Evolutionary conservation across 176 grass and related monocot genomes (phyloP), one percentile per base, ranked within the genome.

Genomic region (Lolium perenne): DNA sequence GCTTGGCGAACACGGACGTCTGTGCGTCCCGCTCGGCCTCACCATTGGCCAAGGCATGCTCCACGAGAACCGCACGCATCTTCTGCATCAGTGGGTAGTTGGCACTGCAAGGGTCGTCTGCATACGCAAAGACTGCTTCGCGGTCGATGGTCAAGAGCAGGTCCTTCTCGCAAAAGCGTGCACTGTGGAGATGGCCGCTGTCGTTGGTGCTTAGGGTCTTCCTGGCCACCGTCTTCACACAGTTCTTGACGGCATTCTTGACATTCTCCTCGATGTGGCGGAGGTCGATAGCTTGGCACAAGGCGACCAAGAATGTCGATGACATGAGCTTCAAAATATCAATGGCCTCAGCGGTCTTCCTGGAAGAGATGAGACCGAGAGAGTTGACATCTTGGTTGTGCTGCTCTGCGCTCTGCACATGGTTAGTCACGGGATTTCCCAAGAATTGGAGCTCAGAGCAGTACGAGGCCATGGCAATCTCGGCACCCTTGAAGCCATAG

Each of bases 301-400:
- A 35, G 8, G 91, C 95, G 8, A 98, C 50, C 71, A 98, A 23
- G 82, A 88, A 98, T 70, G 95, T 98, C 9, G 95, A 94, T 0
- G 95, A 97, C 95, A 97, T 97, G 82, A 97, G 90, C 87, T 95
- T 97, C 17, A 98, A 63, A 8, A 98, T 83, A 46, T 95, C 95
- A 10, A 98, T n/a, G 17, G 95, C 95, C 83, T 98, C 95, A 8
- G 80, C 93, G 0, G 93, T 98, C 87, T 98, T 98, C 71, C 95
- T 77, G 4, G 95, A 88, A 2, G 95, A 97, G 91, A 97, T 91
- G 74, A 97, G 86, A n/a, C 95, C 95, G 4, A 97, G 85, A 8
- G 95, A 97, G 87, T 97, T 97, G 18, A 97, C 92, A 48, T 97
- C 92, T 62, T 97, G 95, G 89, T 95, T 98, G 77, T 98, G 95